Conservation (phyloP, 352 stramenopile species). For the Pythium periplocum region DNA sequence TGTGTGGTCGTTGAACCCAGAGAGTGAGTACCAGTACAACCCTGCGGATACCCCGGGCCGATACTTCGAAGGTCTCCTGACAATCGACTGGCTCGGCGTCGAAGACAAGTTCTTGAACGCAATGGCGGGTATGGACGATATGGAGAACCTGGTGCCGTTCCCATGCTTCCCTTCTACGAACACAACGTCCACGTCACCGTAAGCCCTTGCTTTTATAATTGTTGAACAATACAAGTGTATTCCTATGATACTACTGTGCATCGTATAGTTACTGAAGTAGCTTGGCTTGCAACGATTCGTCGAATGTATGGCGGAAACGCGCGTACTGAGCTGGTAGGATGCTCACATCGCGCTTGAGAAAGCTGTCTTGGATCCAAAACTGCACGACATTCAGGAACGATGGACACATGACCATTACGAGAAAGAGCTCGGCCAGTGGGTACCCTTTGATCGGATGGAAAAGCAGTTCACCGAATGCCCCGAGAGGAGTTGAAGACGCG, state of each 20-base stretch:
- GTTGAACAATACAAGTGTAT: constrained; percentile 51
- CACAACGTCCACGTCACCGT: background rate
- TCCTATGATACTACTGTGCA: constrained; percentile 40
- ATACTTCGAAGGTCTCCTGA: constrained; percentile 46
- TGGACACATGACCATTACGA: constrained; percentile 81
- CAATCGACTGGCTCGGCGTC: constrained; percentile 47
- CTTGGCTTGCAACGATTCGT: constrained; percentile 64
- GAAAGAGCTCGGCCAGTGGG: constrained; percentile 61
- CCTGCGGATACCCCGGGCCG: constrained; percentile 26
- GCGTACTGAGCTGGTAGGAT: constrained; percentile 54
- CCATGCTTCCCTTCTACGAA: constrained; percentile 34
- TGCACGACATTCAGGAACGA: constrained; percentile 82
- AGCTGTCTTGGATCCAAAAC: constrained; percentile 86
- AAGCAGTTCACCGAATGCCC: constrained; percentile 53
- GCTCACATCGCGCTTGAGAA: constrained; percentile 72
- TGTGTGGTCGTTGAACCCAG: constrained; percentile 68
- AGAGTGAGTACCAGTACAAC: constrained; percentile 67
- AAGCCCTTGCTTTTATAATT: constrained; percentile 8
- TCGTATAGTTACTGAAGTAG: constrained; percentile 41
- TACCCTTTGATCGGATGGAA: constrained; percentile 57
- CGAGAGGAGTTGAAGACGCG: constrained; percentile 34
- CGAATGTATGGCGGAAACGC: constrained; percentile 55
- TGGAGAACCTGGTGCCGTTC: constrained; percentile 40
- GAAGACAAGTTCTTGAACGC: constrained; percentile 42
- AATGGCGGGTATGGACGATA: constrained; percentile 40